A percentile compares a stretch with the other conserved stretches of the same genome.
phyloP scores from a whole-genome alignment of 352 stramenopile species.

The Globisporangium sylvaticum region DNA sequence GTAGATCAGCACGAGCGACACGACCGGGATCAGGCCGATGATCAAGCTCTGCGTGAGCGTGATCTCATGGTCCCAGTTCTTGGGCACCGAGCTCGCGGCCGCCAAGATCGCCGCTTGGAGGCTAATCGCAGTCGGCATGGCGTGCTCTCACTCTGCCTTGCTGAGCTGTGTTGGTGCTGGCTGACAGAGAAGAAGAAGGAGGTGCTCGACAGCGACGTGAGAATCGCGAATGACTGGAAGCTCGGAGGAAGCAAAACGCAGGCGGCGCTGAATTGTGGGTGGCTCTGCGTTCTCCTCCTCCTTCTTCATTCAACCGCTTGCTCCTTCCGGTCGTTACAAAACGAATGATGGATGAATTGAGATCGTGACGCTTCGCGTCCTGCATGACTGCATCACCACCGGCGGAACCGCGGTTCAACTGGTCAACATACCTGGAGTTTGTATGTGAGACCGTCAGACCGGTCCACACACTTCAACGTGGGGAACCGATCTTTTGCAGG shows the following conservation, averaged over 20 bases:
- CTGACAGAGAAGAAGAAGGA: not conserved
- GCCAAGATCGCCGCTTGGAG: conserved; percentile 1
- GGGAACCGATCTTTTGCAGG: too few species aligned
- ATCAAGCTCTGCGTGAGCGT: conserved; percentile 20
- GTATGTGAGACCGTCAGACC: not conserved
- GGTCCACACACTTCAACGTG: not conserved
- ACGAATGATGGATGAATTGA: not conserved
- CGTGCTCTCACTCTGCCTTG: not conserved
- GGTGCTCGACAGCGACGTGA: not conserved
- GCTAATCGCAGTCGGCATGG: not conserved
- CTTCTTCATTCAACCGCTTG: not conserved
- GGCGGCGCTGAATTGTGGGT: too few species aligned
- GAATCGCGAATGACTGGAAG: not conserved
- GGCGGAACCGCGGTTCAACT: not conserved
- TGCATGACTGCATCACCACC: not conserved
- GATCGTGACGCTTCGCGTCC: not conserved
- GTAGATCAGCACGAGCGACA: conserved; percentile 51
- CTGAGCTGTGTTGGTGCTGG: not conserved
- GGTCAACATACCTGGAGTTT: not conserved
- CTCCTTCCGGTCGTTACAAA: not conserved
- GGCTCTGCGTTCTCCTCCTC: too few species aligned
- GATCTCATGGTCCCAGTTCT: conserved; percentile 27
- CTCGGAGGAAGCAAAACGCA: not conserved
- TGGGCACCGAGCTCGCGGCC: conserved; percentile 11
- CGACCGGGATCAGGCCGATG: conserved; percentile 39